These are phyloP conservation scores for Hemileia vastatrix DNA, from an alignment of 1,284 basidiomycete species.

Conservation along the genomic window DNA sequence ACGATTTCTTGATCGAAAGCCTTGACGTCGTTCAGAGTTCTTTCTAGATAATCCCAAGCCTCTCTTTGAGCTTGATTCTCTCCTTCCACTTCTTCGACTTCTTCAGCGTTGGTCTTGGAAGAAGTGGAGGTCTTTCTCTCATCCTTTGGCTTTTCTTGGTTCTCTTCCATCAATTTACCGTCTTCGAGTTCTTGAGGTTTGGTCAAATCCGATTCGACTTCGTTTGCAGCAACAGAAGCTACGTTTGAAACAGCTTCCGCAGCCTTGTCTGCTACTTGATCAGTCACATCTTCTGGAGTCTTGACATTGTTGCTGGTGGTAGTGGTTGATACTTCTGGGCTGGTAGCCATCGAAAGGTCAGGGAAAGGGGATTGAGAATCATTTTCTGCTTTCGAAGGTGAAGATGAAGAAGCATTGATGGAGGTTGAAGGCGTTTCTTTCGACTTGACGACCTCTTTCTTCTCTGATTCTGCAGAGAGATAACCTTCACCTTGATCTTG, in stretches of 20 bases:
- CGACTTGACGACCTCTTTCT: not conserved
- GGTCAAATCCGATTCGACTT: slow-evolving; percentile 1
- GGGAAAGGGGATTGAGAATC: not conserved
- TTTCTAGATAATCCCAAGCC: slow-evolving; percentile 26
- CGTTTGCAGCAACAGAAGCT: not conserved
- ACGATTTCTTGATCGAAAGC: slow-evolving; percentile 35
- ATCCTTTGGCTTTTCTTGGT: not conserved
- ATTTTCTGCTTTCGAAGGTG: not conserved
- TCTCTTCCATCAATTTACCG: not conserved
- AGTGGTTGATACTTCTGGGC: not conserved
- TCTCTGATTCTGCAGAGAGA: not conserved
- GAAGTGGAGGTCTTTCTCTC: not conserved
- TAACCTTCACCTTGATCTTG: slow-evolving; percentile 6
- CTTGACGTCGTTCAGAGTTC: slow-evolving; percentile 28
- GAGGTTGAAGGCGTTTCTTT: not conserved
- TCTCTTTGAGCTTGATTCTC: slow-evolving; percentile 11
- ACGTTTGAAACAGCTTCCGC: not conserved
- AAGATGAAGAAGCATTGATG: not conserved
- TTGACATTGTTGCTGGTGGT: not conserved
- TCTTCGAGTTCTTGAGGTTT: slow-evolving; percentile 9
- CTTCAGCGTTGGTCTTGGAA: not conserved
- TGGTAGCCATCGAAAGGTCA: not conserved
- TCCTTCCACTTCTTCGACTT: not conserved
- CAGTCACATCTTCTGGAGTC: not conserved
- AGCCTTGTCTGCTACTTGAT: not conserved